These are phyloP conservation scores for Prinsepia uniflora DNA, from an alignment of 306 rosid species.

Conservation along the genomic window DNA sequence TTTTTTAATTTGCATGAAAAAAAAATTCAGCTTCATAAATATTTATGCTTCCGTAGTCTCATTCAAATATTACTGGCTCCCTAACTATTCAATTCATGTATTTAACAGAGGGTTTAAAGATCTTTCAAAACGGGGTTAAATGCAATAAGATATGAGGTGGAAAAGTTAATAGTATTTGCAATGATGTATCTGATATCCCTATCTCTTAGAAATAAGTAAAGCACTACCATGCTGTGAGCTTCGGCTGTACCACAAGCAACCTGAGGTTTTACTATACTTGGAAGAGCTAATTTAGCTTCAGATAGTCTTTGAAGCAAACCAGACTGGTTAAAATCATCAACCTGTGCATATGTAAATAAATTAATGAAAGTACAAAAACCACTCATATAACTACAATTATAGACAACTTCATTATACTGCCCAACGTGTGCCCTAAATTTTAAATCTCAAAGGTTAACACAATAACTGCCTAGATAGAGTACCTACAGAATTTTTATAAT, in stretches of 20 bases:
- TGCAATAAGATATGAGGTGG: background rate
- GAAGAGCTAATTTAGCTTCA: conserved; percentile 62
- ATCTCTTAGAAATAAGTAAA: conserved; percentile 8
- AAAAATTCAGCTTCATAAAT: background rate
- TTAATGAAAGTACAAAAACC: background rate
- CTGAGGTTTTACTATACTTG: conserved; percentile 87
- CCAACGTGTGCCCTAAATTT: background rate
- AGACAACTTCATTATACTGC: background rate
- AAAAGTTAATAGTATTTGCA: background rate
- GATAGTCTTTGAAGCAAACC: conserved; percentile 44
- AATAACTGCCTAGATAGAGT: background rate
- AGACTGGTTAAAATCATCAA: conserved; percentile 48
- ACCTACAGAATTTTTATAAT: background rate
- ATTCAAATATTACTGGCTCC: conserved; percentile 1
- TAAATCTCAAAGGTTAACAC: background rate
- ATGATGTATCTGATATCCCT: background rate
- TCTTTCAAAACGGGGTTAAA: background rate
- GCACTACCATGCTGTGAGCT: conserved; percentile 75
- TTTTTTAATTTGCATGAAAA: background rate
- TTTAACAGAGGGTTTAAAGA: background rate
- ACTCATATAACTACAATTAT: background rate
- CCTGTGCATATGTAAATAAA: conserved; percentile 31
- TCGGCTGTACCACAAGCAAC: conserved; percentile 87
- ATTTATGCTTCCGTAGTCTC: background rate
- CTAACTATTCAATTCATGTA: background rate